Percentiles rank a stretch among this genome's conserved stretches.
Evolutionary conservation across 805 yeast genomes (phyloP).

Genomic region (Monosporozyma aquatica): DNA sequence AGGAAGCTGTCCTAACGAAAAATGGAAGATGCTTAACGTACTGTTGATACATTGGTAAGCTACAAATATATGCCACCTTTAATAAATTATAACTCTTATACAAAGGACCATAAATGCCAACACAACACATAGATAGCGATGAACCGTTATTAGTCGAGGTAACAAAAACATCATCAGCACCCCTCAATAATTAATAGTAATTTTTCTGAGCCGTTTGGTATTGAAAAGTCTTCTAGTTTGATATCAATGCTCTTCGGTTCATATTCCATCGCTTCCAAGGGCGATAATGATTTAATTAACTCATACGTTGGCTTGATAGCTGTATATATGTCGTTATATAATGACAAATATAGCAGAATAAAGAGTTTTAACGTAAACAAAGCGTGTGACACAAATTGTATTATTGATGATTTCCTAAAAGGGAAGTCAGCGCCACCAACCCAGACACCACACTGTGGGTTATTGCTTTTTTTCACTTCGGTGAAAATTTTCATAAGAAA

Average conservation of each 20-base stretch:
- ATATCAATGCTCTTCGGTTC: constrained; percentile 12
- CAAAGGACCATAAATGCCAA: constrained; percentile 41
- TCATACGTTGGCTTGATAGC: constrained; percentile 14
- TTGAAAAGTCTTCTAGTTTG: constrained; percentile 9
- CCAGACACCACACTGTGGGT: no score
- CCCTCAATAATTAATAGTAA: constrained; percentile 22
- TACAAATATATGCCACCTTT: constrained; percentile 50
- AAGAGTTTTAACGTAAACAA: no score
- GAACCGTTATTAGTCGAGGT: constrained; percentile 53
- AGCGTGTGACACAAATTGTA: no score
- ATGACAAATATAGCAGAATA: no score
- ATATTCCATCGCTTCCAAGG: constrained; percentile 23
- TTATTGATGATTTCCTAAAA: no score
- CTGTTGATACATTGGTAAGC: constrained; percentile 39
- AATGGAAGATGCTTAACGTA: constrained; percentile 38
- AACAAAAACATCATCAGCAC: constrained; percentile 28
- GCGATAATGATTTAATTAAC: constrained; percentile 22
- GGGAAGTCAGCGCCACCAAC: no score
- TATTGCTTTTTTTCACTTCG: no score
- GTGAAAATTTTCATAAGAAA: no score
- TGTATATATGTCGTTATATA: no score
- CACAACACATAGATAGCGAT: constrained; percentile 42
- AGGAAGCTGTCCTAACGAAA: constrained; percentile 47
- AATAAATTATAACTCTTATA: constrained; percentile 29
- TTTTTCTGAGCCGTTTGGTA: constrained; percentile 12